A percentile compares a stretch with the other conserved stretches of the same genome.
Conservation (phyloP, 2,329 filamentous ascomycete species). For the Fusarium continuum region DNA sequence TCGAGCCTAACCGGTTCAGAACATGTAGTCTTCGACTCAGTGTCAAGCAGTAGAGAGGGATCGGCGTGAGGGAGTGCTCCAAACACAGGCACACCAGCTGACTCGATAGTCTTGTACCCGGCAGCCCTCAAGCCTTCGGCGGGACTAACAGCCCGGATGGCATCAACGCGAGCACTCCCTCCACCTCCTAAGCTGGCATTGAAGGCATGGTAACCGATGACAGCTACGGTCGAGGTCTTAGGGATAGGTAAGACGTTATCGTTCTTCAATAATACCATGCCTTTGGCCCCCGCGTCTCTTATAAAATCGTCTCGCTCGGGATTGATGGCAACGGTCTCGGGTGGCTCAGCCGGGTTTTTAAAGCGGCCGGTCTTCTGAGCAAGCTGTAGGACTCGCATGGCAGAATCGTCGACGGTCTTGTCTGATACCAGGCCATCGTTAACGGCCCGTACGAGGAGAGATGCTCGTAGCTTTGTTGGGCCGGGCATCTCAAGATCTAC, state of each 20-base stretch:
- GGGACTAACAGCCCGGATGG: too few species aligned
- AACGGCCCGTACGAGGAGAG: too few species aligned
- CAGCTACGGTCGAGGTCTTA: not conserved
- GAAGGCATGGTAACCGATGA: not conserved
- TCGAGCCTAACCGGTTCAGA: not conserved
- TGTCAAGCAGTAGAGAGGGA: too few species aligned
- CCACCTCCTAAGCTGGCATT: not conserved
- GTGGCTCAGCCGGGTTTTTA: not conserved
- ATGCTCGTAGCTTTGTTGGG: not conserved
- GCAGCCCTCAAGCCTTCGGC: not conserved
- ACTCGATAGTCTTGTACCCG: too few species aligned
- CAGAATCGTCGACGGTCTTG: not conserved
- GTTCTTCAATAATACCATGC: slow-evolving; percentile 6
- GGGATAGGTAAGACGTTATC: not conserved
- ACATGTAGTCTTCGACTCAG: too few species aligned
- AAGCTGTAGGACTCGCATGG: not conserved
- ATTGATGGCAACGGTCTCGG: not conserved
- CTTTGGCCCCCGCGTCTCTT: not conserved
- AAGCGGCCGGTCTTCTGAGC: not conserved
- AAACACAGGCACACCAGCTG: not conserved
- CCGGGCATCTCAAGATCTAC: slow-evolving; percentile 15
- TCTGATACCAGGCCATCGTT: not conserved
- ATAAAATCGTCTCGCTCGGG: not conserved
- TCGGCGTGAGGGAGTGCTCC: not conserved
- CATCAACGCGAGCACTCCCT: not conserved